Evolutionary conservation across 192 early-diverging fungal species (phyloP).

Genomic region (Haplosporangium gracile): DNA sequence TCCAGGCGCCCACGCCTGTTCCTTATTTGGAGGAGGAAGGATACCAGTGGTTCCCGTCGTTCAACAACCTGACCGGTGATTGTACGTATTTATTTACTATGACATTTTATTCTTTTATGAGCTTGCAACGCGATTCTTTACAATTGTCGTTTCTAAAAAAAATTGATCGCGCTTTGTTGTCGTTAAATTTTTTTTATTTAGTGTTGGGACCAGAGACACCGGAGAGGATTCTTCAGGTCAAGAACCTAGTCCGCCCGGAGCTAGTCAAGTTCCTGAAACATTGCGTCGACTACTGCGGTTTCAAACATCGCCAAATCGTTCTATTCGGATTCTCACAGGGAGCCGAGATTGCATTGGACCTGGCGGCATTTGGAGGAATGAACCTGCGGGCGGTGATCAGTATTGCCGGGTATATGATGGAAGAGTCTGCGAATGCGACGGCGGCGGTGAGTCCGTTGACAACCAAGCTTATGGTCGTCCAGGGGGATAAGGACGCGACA

Average conservation of each 20-base stretch:
- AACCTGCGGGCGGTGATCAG: slow-evolving; percentile 71
- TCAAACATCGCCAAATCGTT: slow-evolving; percentile 60
- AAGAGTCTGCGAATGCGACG: slow-evolving; percentile 51
- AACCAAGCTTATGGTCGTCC: slow-evolving; percentile 68
- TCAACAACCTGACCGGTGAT: slow-evolving; percentile 67
- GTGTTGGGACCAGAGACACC: slow-evolving; percentile 57
- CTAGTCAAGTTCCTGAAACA: slow-evolving; percentile 63
- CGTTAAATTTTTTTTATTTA: background rate
- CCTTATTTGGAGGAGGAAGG: slow-evolving; percentile 72
- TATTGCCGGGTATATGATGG: slow-evolving; percentile 70
- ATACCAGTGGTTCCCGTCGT: slow-evolving; percentile 76
- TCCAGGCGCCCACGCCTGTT: slow-evolving; percentile 70
- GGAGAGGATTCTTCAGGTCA: slow-evolving; percentile 57
- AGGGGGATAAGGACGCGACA: slow-evolving; percentile 67
- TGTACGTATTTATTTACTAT: slow-evolving; percentile 46
- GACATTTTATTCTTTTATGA: background rate
- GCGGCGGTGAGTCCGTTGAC: slow-evolving; percentile 33
- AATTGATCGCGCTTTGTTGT: background rate
- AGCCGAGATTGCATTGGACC: slow-evolving; percentile 73
- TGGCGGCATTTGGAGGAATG: slow-evolving; percentile 65
- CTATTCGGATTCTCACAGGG: slow-evolving; percentile 86
- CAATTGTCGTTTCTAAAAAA: background rate
- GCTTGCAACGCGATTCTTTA: background rate
- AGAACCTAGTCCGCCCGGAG: slow-evolving; percentile 58
- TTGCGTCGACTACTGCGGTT: slow-evolving; percentile 60